Conservation (phyloP, 2,329 filamentous ascomycete genomes). For the Parasarocladium wereldwijsianum region DNA sequence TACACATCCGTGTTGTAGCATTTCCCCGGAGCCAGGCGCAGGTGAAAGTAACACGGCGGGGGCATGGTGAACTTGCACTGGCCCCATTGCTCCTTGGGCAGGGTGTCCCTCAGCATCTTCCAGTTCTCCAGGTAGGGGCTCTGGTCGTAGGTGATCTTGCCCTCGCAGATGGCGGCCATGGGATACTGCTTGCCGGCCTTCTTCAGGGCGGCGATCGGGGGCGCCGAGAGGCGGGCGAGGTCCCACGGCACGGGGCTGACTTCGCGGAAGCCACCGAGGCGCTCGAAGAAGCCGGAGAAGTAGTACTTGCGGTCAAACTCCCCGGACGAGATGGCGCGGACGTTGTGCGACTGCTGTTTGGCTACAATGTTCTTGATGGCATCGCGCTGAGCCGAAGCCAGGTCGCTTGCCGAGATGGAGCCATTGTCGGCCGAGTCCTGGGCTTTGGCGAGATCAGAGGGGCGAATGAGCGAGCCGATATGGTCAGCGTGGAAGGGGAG, state of each 20-base stretch:
- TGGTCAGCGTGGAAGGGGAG: slow-evolving; percentile 58
- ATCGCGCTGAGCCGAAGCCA: slow-evolving; percentile 41
- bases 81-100: slow-evolving; percentile 43
- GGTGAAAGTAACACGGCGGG: slow-evolving; percentile 54
- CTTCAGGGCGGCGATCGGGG: slow-evolving; percentile 22
- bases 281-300: slow-evolving; percentile 34
- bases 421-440: slow-evolving; percentile 30
- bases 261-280: slow-evolving; percentile 23
- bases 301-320: slow-evolving; percentile 46
- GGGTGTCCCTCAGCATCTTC: slow-evolving; percentile 19
- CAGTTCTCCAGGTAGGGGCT: slow-evolving; percentile 29
- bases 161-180: slow-evolving; percentile 25
- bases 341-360: slow-evolving; percentile 47
- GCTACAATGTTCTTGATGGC: slow-evolving; percentile 51
- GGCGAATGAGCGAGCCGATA: slow-evolving; percentile 55
- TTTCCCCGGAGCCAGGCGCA: slow-evolving; percentile 31
- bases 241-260: slow-evolving; percentile 24
- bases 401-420: slow-evolving; percentile 19
- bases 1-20: slow-evolving; percentile 39
- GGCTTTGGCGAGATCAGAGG: slow-evolving; percentile 43
- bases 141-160: slow-evolving; percentile 24
- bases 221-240: slow-evolving; percentile 20
- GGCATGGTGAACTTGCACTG: slow-evolving; percentile 56
- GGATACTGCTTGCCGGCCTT: slow-evolving; percentile 22
- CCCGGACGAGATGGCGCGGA: slow-evolving; percentile 51